Conservation (phyloP, 495 filamentous ascomycete genomes). For the Platismatia glauca region DNA sequence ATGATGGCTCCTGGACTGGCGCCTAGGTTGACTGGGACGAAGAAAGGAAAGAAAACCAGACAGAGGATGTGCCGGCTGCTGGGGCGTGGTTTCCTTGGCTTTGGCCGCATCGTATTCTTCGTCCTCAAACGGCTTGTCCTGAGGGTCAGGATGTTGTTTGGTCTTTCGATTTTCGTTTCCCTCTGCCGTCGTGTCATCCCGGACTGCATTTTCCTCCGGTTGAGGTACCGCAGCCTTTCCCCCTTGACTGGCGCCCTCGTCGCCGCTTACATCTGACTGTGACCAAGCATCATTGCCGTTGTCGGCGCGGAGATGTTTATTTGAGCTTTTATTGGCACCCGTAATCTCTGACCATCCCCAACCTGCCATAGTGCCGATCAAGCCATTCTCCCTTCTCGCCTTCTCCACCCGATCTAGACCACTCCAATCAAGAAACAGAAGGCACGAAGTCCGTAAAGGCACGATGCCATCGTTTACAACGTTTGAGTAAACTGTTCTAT, state of each 20-base stretch:
- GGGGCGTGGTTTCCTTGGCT: slow-evolving; percentile 23
- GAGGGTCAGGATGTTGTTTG: slow-evolving; percentile 10
- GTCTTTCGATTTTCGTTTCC: slow-evolving; percentile 17
- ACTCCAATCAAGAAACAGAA: slow-evolving; percentile 96
- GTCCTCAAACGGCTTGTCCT: slow-evolving; percentile 11
- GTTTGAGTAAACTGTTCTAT: slow-evolving; percentile 91
- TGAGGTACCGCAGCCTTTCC: slow-evolving; percentile 44
- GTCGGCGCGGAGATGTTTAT: slow-evolving; percentile 30
- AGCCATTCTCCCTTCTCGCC: slow-evolving; percentile 78
- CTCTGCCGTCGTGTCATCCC: slow-evolving; percentile 41
- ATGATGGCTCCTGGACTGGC: slow-evolving; percentile 21
- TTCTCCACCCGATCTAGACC: slow-evolving; percentile 90
- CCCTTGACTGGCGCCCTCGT: slow-evolving; percentile 25
- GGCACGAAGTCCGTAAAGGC: slow-evolving; percentile 83
- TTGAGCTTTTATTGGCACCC: slow-evolving; percentile 59
- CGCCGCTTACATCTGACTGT: slow-evolving; percentile 23
- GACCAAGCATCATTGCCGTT: slow-evolving; percentile 26
- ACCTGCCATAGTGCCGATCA: slow-evolving; percentile 82
- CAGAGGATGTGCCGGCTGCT: slow-evolving; percentile 40
- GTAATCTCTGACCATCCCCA: slow-evolving; percentile 96
- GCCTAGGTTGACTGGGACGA: slow-evolving; percentile 34
- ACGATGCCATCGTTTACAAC: slow-evolving; percentile 99
- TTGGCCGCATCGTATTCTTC: slow-evolving; percentile 21
- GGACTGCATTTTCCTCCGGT: slow-evolving; percentile 44
- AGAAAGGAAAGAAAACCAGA: slow-evolving; percentile 58